phyloP scores from a whole-genome alignment of 345 rosid genomes.

The Aegle marmelos region DNA sequence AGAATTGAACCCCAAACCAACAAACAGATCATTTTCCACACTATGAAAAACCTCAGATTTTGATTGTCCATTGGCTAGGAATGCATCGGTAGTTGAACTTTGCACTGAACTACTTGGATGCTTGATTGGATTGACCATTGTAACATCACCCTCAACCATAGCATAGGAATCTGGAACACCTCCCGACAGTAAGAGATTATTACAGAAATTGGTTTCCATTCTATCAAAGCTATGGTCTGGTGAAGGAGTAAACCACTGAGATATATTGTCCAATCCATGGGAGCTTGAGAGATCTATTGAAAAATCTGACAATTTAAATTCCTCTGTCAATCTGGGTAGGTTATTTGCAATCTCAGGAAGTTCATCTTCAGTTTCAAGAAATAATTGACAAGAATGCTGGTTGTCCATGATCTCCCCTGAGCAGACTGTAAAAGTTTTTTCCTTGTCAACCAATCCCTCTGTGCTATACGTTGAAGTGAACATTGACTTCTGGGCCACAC shows the following conservation, averaged over 20 bases:
- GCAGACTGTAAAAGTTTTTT: constrained; percentile 5
- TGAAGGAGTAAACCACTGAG: constrained; percentile 48
- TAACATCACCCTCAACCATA: constrained; percentile 18
- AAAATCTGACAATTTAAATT: constrained; percentile 37
- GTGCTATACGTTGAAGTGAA: constrained; percentile 11
- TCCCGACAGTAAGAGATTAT: constrained; percentile 27
- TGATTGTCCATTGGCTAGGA: constrained; percentile 20
- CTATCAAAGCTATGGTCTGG: constrained; percentile 29
- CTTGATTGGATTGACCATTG: constrained; percentile 20
- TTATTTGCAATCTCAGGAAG: constrained; percentile 26
- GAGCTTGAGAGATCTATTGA: constrained; percentile 42
- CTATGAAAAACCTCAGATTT: constrained; percentile 25
- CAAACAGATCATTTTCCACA: constrained; percentile 44
- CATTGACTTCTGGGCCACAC: constrained; percentile 14
- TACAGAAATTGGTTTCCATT: constrained; percentile 14
- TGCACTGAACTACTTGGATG: constrained; percentile 21
- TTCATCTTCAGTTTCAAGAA: constrained; percentile 6
- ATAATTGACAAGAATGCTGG: constrained; percentile 11
- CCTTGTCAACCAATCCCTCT: constrained; percentile 19
- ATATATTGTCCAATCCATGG: constrained; percentile 43
- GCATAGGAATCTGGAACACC: constrained; percentile 21
- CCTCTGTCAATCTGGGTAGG: constrained; percentile 28
- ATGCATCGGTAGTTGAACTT: constrained; percentile 20
- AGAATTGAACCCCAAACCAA: constrained; percentile 37
- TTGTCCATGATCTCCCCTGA: constrained; percentile 16